phyloP scores from a whole-genome alignment of 169 alveolate species.

The Eimeria necatrix region DNA sequence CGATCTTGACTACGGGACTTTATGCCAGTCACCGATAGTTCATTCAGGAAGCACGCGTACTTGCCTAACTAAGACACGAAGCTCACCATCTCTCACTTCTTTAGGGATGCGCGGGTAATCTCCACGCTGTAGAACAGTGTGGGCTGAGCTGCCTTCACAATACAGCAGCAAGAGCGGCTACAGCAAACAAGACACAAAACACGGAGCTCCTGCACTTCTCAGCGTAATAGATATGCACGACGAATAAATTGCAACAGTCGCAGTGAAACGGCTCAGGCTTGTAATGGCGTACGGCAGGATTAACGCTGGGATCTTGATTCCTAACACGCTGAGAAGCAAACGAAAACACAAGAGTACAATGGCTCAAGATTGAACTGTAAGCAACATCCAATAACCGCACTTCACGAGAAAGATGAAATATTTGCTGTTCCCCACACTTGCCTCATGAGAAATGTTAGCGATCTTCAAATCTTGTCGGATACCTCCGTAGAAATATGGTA shows the following conservation, averaged over 20 bases:
- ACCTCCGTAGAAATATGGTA: not conserved
- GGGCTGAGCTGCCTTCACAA: conserved; percentile 64
- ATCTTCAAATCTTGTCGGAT: not conserved
- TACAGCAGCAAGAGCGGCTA: conserved; percentile 61
- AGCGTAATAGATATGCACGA: not conserved
- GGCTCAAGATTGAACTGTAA: not conserved
- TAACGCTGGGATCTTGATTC: conserved; percentile 37
- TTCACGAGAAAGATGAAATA: not conserved
- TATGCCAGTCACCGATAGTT: no score
- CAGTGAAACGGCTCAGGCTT: not conserved
- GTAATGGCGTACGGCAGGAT: conserved; percentile 15
- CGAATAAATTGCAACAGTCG: not conserved
- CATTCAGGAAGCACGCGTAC: no score
- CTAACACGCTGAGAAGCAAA: conserved; percentile 18
- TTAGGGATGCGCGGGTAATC: conserved; percentile 63
- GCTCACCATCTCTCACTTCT: conserved; percentile 62
- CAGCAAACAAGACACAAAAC: not conserved
- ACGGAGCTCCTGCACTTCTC: no score
- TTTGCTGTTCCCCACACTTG: not conserved
- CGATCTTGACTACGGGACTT: no score
- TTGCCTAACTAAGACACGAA: not conserved
- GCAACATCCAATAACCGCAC: not conserved
- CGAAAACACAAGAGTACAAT: not conserved
- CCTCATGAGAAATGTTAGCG: not conserved
- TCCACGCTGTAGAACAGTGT: conserved; percentile 58